These are phyloP conservation scores for Elsinoe batatas DNA, from an alignment of 2,329 filamentous ascomycete genomes.

Conservation along the genomic window DNA sequence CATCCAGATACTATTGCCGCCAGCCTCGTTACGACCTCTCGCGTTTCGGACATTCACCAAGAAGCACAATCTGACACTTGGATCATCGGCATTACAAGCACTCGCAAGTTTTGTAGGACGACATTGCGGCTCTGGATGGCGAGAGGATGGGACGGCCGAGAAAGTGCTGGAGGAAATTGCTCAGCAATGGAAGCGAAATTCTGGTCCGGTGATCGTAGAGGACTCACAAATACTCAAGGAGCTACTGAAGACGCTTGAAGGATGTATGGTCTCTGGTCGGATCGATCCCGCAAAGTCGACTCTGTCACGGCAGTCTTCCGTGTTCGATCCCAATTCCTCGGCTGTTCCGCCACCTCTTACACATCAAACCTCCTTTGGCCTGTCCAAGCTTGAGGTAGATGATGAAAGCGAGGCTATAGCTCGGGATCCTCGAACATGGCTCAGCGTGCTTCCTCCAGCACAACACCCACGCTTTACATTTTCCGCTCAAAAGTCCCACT, in stretches of 20 bases:
- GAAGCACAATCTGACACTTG: constrained; percentile 89
- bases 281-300: constrained; percentile 45
- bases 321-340: constrained; percentile 29
- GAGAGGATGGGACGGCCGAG: constrained; percentile 88
- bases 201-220: constrained; percentile 84
- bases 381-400: constrained; percentile 42
- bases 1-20: constrained; percentile 79
- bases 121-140: constrained; percentile 92
- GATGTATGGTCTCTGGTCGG: constrained; percentile 79
- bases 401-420: constrained; percentile 51
- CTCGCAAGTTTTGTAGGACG: constrained; percentile 84
- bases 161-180: constrained; percentile 86
- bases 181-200: constrained; percentile 80
- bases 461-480: constrained; percentile 73
- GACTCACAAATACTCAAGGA: constrained; percentile 62
- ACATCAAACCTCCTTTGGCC: constrained; percentile 47
- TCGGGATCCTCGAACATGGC: constrained; percentile 67
- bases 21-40: constrained; percentile 74
- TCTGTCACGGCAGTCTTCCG: constrained; percentile 54
- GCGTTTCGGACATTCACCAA: constrained; percentile 96
- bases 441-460: constrained; percentile 74
- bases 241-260: constrained; percentile 75
- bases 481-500: constrained; percentile 77
- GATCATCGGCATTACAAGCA: constrained; percentile 73
- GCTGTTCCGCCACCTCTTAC: constrained; percentile 8